Conservation (phyloP, 2,329 filamentous ascomycete genomes). For the Lasiodiplodia citricola region DNA sequence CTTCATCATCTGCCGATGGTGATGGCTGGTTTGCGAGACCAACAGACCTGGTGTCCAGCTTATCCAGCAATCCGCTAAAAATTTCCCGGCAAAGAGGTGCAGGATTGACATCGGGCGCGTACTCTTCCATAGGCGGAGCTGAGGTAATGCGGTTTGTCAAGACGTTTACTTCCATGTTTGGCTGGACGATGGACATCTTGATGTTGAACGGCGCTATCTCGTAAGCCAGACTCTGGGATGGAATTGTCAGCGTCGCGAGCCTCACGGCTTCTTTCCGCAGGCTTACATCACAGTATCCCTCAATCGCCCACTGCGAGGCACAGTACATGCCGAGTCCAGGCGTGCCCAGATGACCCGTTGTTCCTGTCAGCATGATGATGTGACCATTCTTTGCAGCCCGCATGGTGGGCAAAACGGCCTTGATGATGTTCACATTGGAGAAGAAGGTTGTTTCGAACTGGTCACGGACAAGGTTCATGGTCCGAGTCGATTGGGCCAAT, state of each 20-base stretch:
- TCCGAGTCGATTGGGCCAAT: conserved; percentile 72
- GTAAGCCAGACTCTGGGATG: conserved; percentile 74
- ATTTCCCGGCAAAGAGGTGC: conserved; percentile 86
- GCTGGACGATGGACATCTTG: conserved; percentile 94
- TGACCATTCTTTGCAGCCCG: conserved; percentile 83
- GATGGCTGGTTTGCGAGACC: conserved; percentile 31
- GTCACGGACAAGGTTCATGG: conserved; percentile 79
- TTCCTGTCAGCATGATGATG: conserved; percentile 86
- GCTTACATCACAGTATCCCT: conserved; percentile 86
- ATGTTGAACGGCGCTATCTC: conserved; percentile 96
- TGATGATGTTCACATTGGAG: conserved; percentile 94
- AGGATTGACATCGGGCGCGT: conserved; percentile 71
- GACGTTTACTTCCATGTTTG: conserved; percentile 88
- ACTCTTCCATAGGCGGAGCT: conserved; percentile 75
- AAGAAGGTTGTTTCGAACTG: conserved; percentile 97
- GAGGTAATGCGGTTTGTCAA: conserved; percentile 87
- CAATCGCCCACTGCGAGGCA: conserved; percentile 90
- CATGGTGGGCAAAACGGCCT: conserved; percentile 80
- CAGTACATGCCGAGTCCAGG: conserved; percentile 91
- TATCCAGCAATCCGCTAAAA: conserved; percentile 77
- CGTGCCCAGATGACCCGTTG: conserved; percentile 89
- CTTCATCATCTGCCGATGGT: conserved; percentile 6
- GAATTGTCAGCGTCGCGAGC: background rate
- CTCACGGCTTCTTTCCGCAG: background rate
- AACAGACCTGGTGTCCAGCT: conserved; percentile 59